A percentile compares a stretch with the other conserved stretches of the same genome.
phyloP scores from a whole-genome alignment of 768 basidiomycete genomes.

The Pulveroboletus sp. region DNA sequence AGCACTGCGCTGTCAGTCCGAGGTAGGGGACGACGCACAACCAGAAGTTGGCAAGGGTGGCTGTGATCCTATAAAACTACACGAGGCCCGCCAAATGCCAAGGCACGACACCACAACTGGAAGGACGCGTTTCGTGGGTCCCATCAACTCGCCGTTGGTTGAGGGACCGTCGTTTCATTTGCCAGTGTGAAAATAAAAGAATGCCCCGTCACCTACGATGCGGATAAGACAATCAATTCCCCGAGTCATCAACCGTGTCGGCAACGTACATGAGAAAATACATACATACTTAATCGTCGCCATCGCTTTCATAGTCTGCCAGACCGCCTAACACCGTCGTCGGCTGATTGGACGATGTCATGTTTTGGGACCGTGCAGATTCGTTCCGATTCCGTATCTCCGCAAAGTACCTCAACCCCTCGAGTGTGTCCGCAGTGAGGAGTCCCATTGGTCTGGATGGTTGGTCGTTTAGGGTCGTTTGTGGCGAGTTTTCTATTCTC shows the following conservation, averaged over 20 bases:
- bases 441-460: constrained; percentile 50
- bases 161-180: neutral
- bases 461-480: constrained; percentile 27
- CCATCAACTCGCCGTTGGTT: neutral
- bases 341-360: constrained; percentile 27
- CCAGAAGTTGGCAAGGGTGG: constrained; percentile 13
- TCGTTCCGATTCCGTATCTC: constrained; percentile 76
- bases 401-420: constrained; percentile 87
- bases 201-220: neutral
- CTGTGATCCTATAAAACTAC: constrained; percentile 23
- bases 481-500: constrained; percentile 27
- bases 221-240: constrained; percentile 3
- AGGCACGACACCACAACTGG: constrained; percentile 18
- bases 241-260: neutral
- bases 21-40: too few relatives aligned
- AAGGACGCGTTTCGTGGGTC: neutral
- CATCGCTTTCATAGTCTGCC: constrained; percentile 77
- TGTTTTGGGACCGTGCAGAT: constrained; percentile 8
- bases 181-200: constrained; percentile 2
- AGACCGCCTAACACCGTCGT: constrained; percentile 58
- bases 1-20: constrained; percentile 3
- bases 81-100: constrained; percentile 23
- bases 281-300: constrained; percentile 37
- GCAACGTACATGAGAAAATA: neutral
- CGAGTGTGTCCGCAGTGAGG: constrained; percentile 79